These are phyloP conservation scores for Beta vulgaris DNA, from an alignment of 148 eudicot genomes.

Conservation along the genomic window DNA sequence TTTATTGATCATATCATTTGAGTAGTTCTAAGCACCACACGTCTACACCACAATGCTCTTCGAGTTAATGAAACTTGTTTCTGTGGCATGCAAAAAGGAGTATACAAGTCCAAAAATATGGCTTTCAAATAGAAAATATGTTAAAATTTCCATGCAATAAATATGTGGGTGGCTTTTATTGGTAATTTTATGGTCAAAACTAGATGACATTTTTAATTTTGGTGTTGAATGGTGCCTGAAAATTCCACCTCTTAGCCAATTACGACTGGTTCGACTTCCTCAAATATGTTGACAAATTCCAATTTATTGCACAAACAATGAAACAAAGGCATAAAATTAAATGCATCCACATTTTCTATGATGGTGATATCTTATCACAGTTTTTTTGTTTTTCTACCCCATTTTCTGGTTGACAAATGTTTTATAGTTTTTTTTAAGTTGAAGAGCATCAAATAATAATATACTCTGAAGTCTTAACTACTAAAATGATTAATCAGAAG, in stretches of 20 bases:
- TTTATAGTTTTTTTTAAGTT: no score
- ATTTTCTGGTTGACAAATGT: not conserved
- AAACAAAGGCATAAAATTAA: not conserved
- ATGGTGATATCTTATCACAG: slow-evolving; percentile 6
- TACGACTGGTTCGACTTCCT: not conserved
- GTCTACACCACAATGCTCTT: not conserved
- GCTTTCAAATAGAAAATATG: not conserved
- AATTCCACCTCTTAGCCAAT: not conserved
- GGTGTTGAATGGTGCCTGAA: slow-evolving; percentile 7
- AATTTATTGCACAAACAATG: not conserved
- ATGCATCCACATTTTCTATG: not conserved
- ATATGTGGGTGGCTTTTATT: not conserved
- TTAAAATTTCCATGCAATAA: not conserved
- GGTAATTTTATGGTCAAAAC: not conserved
- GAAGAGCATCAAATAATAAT: no score
- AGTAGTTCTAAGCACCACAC: not conserved
- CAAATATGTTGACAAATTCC: slow-evolving; percentile 14
- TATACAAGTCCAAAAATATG: no score
- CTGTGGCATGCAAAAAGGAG: no score
- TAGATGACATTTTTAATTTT: slow-evolving; percentile 2
- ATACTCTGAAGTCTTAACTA: no score
- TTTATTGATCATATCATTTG: no score
- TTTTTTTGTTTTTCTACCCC: not conserved
- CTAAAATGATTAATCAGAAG: no score
- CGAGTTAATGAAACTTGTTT: not conserved